These are phyloP conservation scores for Claviceps sp. DNA, from an alignment of 2,329 filamentous ascomycete species.

Conservation along the genomic window DNA sequence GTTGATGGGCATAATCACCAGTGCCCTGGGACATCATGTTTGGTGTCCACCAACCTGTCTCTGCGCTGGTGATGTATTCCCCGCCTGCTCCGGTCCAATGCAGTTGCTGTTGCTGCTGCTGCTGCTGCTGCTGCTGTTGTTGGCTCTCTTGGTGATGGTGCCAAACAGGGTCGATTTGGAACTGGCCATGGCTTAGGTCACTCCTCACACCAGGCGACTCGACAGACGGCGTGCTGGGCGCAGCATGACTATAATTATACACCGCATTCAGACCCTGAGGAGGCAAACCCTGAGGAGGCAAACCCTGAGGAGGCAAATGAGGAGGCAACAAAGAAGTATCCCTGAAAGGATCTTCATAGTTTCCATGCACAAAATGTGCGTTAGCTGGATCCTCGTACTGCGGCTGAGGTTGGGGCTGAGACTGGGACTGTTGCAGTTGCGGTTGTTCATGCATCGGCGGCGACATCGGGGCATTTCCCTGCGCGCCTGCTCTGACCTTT, in stretches of 20 bases:
- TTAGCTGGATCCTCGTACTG: constrained; percentile 13
- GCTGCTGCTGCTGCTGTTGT: constrained; percentile 14
- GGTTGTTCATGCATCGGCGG: constrained; percentile 16
- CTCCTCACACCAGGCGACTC: constrained; percentile 24
- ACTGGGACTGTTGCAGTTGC: constrained; percentile 1
- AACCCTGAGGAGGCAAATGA: constrained; percentile 12
- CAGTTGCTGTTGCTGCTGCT: constrained; percentile 12
- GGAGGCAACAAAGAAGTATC: constrained; percentile 15
- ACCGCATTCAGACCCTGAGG: constrained; percentile 12
- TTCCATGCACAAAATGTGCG: constrained; percentile 21
- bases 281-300: constrained; percentile 6
- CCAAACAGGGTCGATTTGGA: constrained; percentile 9
- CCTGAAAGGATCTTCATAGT: constrained; percentile 25
- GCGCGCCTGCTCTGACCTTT: constrained; percentile 10
- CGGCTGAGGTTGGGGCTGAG: background rate
- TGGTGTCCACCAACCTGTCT: constrained; percentile 19
- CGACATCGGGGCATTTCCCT: constrained; percentile 10
- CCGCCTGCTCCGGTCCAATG: constrained; percentile 14
- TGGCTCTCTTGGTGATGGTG: constrained; percentile 12
- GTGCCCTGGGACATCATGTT: constrained; percentile 16
- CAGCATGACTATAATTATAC: constrained; percentile 19
- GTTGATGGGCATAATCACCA: constrained; percentile 7
- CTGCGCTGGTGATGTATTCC: constrained; percentile 14
- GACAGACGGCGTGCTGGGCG: constrained; percentile 24
- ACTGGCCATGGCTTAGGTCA: constrained; percentile 16